These are phyloP conservation scores for Casuarina glauca DNA, from an alignment of 306 rosid genomes.

Conservation along the genomic window DNA sequence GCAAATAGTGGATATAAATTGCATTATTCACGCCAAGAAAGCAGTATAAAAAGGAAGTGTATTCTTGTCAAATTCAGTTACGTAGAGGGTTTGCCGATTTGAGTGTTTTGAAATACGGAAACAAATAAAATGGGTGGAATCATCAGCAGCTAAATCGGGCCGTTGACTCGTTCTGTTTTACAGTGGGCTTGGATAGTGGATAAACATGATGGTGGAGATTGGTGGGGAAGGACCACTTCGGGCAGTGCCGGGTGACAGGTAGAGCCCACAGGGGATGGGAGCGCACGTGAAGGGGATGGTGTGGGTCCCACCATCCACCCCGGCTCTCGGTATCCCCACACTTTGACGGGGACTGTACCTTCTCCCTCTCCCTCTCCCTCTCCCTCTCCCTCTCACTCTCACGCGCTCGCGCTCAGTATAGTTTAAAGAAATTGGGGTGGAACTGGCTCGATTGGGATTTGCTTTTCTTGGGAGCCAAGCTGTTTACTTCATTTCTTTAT, in stretches of 20 bases:
- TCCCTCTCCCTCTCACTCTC: neutral
- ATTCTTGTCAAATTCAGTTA: no score
- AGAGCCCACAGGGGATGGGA: conserved; percentile 45
- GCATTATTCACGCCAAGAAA: no score
- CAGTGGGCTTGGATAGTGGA: conserved; percentile 20
- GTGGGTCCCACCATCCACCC: conserved; percentile 31
- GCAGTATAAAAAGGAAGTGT: no score
- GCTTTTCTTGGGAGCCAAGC: conserved; percentile 15
- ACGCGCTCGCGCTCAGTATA: neutral
- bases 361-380: conserved; percentile 6
- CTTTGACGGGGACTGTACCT: conserved; percentile 37
- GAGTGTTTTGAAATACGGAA: no score
- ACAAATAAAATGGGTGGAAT: neutral
- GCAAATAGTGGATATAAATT: no score
- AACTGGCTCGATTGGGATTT: neutral
- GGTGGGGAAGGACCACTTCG: conserved; percentile 55
- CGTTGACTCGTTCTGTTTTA: neutral
- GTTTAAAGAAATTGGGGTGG: no score
- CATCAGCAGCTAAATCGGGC: neutral
- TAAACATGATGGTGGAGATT: conserved; percentile 14
- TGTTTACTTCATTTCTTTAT: neutral
- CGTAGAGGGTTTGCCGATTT: no score
- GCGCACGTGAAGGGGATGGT: conserved; percentile 50
- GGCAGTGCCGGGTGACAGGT: conserved; percentile 27
- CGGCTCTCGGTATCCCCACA: conserved; percentile 15